Evolutionary conservation across 306 rosid species (phyloP).

Genomic region (Pyrus bretschneideri): DNA sequence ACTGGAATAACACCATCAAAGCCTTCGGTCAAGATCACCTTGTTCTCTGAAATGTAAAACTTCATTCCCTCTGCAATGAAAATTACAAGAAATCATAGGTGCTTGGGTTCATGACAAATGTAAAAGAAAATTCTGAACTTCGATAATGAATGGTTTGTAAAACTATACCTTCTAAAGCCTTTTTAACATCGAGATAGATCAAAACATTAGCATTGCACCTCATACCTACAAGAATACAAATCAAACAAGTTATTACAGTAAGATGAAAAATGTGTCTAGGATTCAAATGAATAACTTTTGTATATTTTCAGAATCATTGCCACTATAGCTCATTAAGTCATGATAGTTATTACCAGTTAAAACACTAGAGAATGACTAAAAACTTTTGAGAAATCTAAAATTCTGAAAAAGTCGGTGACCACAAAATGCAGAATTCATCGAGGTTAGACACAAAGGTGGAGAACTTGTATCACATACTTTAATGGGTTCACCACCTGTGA

Average conservation of each 20-base stretch:
- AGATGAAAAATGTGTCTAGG: background rate
- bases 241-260: background rate
- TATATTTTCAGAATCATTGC: background rate
- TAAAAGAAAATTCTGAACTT: background rate
- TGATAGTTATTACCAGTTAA: background rate
- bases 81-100: background rate
- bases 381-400: background rate
- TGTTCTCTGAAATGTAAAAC: conserved; percentile 85
- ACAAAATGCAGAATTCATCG: background rate
- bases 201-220: conserved; percentile 68
- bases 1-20: conserved; percentile 68
- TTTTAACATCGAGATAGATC: conserved; percentile 63
- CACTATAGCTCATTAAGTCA: background rate
- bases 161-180: conserved; percentile 68
- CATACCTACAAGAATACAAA: conserved; percentile 55
- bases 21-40: conserved; percentile 83
- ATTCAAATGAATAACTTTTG: background rate
- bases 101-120: background rate
- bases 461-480: background rate
- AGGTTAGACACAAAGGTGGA: background rate
- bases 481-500: background rate
- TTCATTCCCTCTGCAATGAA: conserved; percentile 72
- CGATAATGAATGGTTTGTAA: background rate
- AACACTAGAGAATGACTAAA: background rate
- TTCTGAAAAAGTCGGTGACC: background rate